Base-by-base conservation (phyloP, 371 early-diverging fungal species). In the Coemansia sp. region DNA sequence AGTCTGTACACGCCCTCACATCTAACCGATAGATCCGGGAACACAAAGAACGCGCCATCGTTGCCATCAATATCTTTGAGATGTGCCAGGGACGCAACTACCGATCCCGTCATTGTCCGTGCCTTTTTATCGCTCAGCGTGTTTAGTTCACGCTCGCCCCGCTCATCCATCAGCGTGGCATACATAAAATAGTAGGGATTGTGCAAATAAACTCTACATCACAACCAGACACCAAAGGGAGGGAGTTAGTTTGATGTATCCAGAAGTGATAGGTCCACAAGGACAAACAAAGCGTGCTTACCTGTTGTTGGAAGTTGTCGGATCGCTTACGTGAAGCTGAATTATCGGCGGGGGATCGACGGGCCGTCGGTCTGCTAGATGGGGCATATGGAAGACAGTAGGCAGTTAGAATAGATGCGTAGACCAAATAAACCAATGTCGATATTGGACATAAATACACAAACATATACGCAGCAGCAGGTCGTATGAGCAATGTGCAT, bases 311-410 rank as follows among this genome's bases (percentile, higher is more conserved):
- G 68, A 32, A 0, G 73, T 67, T 21, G 71, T 52, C 52, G 86
- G 78, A 67, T 92, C 91, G 53, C 79, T 73, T 3, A 92, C 89
- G 58, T 85, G 84, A 26, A 92, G 83, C 73, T 92, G 91, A 48
- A 95, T 89, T 69, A 96, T 92, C 19, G 96, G 96, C 44, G 95
- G 96, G 53, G 97, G 97, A 78, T 97, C 96, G 52, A 97, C 88
- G 11, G 97, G 95, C 58, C 96, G 83, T 73, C 97, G 86, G 79
- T 97, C 97, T 55, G 93, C 94, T 92, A 81, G 44, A 24, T 26
- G 15, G 24, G 29, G 12, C n/a, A 19, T 26, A 23, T 44, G 6
- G 29, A 54, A 24, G 36, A 36, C 36, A 36, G 36, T 36, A 36
- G 36, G 11, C 36, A 44, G 32, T 29, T 23, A n/a, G 39, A n/a